Base-by-base conservation (phyloP, 768 basidiomycete genomes). In the Candolleomyces aberdarensis region DNA sequence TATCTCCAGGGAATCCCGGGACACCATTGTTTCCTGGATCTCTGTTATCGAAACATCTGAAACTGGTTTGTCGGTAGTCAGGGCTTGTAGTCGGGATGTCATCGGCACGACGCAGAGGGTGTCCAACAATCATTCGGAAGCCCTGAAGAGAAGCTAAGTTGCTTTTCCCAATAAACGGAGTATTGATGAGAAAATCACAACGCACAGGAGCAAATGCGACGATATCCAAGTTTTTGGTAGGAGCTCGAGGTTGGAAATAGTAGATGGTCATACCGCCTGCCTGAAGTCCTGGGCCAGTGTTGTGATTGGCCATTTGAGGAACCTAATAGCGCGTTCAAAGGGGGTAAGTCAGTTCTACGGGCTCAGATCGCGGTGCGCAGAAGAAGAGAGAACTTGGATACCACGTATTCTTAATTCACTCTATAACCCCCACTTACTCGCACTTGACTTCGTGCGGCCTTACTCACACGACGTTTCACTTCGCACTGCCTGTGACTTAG, bases 281-380 rank as follows among this genome's bases (percentile, higher is more conserved):
- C 48, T 61, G 60, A n/a, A 50, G n/a, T 19, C 60, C 60, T 8
- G 60, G 60, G 13, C 60, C 60, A 20, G 60, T 61, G 32, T 61
- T 61, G 39, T 61, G 60, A 39, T 61, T 61, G 13, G 60, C 47
- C 60, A 61, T 61, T 52, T 61, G 60, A 26, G 55, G 60, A 22
- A 61, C 60, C 60, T 61, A 39, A 46, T 36, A 43, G 15, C 26
- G 43, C 11, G 32, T 14, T 17, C 2, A 19, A 19, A 10, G 11
- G 26, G 4, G 11, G 26, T 4, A 36, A 29, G 53, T 40, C 5
- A 32, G 36, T 5, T 17, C 2, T 5, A 9, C 26, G 26, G 26
- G 3, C 3, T 3, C 3, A 26, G 2, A 26, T 26, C 26, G 26
- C 26, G 26, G 26, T 26, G 31, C 14, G 20, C 14, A 54, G 31